Conservation (phyloP, 2,329 filamentous ascomycete genomes). For the Alternaria gaisen region DNA sequence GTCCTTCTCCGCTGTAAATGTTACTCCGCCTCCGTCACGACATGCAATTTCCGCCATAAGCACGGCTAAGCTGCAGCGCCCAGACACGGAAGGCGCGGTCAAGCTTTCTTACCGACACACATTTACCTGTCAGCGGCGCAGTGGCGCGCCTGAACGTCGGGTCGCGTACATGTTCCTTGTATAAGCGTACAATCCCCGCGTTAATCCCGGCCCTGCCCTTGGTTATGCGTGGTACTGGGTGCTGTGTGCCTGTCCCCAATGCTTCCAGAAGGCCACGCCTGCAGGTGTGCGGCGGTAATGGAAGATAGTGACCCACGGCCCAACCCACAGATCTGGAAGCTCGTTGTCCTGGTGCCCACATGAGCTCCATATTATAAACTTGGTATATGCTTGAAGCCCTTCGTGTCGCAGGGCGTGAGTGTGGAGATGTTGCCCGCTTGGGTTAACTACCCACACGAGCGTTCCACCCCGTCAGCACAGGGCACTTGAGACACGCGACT, state of each 20-base stretch:
- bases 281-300: background rate
- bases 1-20: background rate
- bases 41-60: background rate
- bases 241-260: conserved; percentile 4
- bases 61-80: conserved; percentile 7
- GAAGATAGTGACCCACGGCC: background rate
- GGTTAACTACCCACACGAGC: background rate
- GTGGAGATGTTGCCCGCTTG: conserved; percentile 11
- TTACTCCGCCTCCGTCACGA: background rate
- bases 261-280: conserved; percentile 8
- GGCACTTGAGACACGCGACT: background rate
- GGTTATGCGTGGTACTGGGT: background rate
- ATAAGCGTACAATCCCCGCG: conserved; percentile 12
- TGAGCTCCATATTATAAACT: conserved; percentile 6
- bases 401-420: background rate
- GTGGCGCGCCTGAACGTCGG: background rate
- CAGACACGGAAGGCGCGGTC: conserved; percentile 17
- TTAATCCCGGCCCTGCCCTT: conserved; percentile 14
- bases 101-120: conserved; percentile 6
- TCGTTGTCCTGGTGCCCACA: conserved; percentile 4
- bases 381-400: conserved; percentile 3
- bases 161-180: background rate
- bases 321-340: conserved; percentile 9
- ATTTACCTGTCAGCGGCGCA: conserved; percentile 6
- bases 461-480: conserved; percentile 1